Conservation (phyloP, 106 monocot species). For the Hemerocallis citrina region DNA sequence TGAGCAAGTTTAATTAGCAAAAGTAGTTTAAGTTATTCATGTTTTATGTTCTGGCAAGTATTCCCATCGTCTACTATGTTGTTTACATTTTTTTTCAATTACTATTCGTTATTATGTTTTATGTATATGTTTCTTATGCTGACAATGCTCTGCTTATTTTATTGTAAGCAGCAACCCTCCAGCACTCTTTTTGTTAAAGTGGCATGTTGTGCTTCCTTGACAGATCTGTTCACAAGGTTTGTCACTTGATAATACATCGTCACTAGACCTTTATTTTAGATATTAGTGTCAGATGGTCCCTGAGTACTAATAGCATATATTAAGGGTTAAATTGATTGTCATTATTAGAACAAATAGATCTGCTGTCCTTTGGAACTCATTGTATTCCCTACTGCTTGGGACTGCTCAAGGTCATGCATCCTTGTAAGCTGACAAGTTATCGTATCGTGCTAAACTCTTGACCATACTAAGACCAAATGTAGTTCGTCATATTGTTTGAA, state of each 20-base stretch:
- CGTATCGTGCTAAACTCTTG: background rate
- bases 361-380: background rate
- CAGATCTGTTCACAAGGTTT: conserved; percentile 81
- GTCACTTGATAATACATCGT: no score
- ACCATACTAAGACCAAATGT: background rate
- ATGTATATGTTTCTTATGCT: background rate
- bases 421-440: background rate
- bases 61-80: background rate
- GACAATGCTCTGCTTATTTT: background rate
- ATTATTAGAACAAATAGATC: no score
- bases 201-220: conserved; percentile 65
- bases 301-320: no score
- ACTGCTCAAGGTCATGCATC: background rate
- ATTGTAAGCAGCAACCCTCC: conserved; percentile 41
- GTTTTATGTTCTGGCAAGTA: background rate
- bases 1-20: background rate
- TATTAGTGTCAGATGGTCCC: no score
- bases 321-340: no score
- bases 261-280: no score
- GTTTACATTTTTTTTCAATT: background rate
- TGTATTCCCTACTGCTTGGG: background rate
- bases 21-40: background rate
- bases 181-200: conserved; percentile 43
- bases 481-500: background rate
- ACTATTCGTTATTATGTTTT: background rate